Base-by-base conservation (phyloP, 306 rosid species). In the Cicer pinnatifidum region DNA sequence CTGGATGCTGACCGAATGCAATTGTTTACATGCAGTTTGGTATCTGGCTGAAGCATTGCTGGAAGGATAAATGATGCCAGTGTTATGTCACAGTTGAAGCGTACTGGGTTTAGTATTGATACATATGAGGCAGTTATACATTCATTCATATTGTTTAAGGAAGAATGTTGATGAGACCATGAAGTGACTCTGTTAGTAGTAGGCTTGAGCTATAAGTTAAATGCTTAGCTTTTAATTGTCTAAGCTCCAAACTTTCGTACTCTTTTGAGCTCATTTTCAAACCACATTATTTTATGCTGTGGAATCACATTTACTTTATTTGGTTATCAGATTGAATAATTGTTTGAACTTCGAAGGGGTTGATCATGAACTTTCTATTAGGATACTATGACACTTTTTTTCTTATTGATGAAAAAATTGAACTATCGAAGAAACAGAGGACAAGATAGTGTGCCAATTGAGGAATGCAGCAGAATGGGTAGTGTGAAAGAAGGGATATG, bases 1-100 rank as follows among this genome's bases (percentile, higher is more conserved):
- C 78, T 50, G 88, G 88, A 75, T 23, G 33, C 86, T 69, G 84
- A 15, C 74, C 92, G 0, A 92, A 93, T 70, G 96, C 89, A 10
- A 56, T 65, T 16, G 86, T 81, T 70, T 88, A 85, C 84, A 23
- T 86, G 85, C 79, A 64, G 87, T 75, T 81, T 93, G 83, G 88
- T 93, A 62, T 81, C 83, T 59, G 97, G 98, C 72, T 81, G 88
- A 85, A 78, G 86, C 72, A 88, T 44, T 61, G 93, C 92, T 8
- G 96, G 97, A 75, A 87, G 93, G 82, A 85, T 89, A 88, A 85
- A 85, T 79, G 92, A 90, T 73, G 97, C 97, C 53, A 70, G 84
- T 71, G 85, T 90, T 19, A 87, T 80, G 9, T 86, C 89, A 1
- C 86, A 78, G 82, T 75, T 89, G 87, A 89, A 90, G 82, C 86